Evolutionary conservation across 805 yeast genomes (phyloP).

Genomic region (Scheffersomyces coipomensis): DNA sequence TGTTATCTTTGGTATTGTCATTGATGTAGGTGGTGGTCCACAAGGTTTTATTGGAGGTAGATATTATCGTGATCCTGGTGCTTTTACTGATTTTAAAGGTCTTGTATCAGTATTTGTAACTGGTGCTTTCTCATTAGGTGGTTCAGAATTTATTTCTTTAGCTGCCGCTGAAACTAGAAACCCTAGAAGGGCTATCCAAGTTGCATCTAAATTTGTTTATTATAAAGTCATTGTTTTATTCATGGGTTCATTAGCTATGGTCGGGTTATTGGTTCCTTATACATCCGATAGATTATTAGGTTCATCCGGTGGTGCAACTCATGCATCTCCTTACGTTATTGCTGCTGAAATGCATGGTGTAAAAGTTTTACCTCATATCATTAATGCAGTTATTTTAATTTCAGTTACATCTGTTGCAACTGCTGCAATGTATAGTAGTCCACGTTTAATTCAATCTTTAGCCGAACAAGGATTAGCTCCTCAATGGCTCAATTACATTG

Average conservation of each 20-base stretch:
- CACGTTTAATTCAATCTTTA: constrained; percentile 41
- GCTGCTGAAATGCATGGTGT: constrained; percentile 40
- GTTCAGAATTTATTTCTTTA: constrained; percentile 39
- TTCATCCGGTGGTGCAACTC: constrained; percentile 23
- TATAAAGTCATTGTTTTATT: constrained; percentile 36
- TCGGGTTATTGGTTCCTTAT: constrained; percentile 39
- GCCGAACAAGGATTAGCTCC: constrained; percentile 44
- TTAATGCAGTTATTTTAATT: constrained; percentile 41
- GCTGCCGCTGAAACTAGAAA: constrained; percentile 37
- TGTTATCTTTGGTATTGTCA: constrained; percentile 37
- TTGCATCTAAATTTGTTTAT: constrained; percentile 40
- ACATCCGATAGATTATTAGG: constrained; percentile 33
- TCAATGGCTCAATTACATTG: constrained; percentile 35
- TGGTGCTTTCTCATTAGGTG: constrained; percentile 41
- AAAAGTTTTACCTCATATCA: constrained; percentile 35
- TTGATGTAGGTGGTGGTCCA: constrained; percentile 36
- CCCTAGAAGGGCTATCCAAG: constrained; percentile 37
- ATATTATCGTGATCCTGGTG: constrained; percentile 41
- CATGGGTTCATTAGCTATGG: constrained; percentile 38
- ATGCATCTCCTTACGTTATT: constrained; percentile 43
- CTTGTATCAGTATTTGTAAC: constrained; percentile 39
- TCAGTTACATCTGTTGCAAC: constrained; percentile 43
- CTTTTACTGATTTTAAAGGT: constrained; percentile 37
- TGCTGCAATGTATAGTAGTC: constrained; percentile 41
- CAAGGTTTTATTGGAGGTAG: constrained; percentile 38